Base-by-base conservation (phyloP, 1,284 basidiomycete species). In the Bjerkandera adusta region DNA sequence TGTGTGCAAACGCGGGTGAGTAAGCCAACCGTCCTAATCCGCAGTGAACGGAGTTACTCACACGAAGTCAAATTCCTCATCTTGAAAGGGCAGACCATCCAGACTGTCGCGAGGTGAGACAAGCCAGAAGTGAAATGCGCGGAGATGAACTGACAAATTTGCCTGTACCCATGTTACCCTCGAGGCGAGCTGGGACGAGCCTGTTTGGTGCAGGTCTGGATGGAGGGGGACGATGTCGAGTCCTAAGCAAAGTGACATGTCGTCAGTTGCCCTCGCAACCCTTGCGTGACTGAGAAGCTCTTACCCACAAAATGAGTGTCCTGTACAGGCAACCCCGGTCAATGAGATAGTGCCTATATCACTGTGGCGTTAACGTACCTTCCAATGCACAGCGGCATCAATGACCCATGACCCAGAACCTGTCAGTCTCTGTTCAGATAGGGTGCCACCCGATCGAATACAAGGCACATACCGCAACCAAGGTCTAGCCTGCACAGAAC, bases 21-120 rank as follows among this genome's bases (percentile, higher is more conserved):
- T 45, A 25, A 49, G 24, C 27, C 25, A 24, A 10, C 36, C 33
- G 4, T 15, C n/a, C 11, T 20, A 43, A 8, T 33, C 25, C 12
- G 13, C 29, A 29, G 36, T 22, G 43, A 32, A 24, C 24, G 34
- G 32, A 13, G 16, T 16, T 15, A 66, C 80, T 59, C 65, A 85
- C 81, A 86, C 80, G 57, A 77, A 85, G 57, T 87, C 85, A 57
- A 88, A 88, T 57, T 85, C 80, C 30, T 79, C 79, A 52, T 81
- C 72, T 12, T 73, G 73, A 59, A 88, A 88, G 0, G 85, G 83
- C 39, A 88, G 71, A 0, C 70, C 69, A 47, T 85, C 80, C 26
- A 88, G 66, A 59, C 83, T 85, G 36, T 22, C 33, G 10, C 32
- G 11, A 43, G 24, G 22, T 33, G 44, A 11, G 55, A 50, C 35